These are phyloP conservation scores for Fragaria vesca DNA, from an alignment of 306 rosid genomes.

Conservation along the genomic window DNA sequence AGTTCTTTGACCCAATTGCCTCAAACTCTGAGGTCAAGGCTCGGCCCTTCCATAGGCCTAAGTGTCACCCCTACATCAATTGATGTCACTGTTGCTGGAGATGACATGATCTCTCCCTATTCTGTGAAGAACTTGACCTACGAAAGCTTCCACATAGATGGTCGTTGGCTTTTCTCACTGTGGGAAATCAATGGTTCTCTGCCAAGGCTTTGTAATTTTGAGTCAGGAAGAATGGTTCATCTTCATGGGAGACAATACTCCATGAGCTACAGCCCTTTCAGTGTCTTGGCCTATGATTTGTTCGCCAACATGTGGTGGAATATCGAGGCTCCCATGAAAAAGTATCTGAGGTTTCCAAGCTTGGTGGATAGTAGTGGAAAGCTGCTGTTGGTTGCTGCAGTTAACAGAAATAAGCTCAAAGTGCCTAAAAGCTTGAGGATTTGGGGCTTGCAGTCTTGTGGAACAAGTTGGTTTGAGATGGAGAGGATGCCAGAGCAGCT, in stretches of 20 bases:
- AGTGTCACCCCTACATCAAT: slow-evolving; percentile 59
- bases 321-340: slow-evolving; percentile 90
- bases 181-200: slow-evolving; percentile 74
- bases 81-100: slow-evolving; percentile 75
- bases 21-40: slow-evolving; percentile 68
- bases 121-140: slow-evolving; percentile 85
- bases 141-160: slow-evolving; percentile 81
- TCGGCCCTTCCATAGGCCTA: slow-evolving; percentile 82
- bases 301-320: slow-evolving; percentile 64
- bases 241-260: slow-evolving; percentile 67
- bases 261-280: slow-evolving; percentile 89
- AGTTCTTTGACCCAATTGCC: slow-evolving; percentile 70
- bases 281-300: slow-evolving; percentile 60
- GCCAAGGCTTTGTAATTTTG: slow-evolving; percentile 81
- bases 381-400: slow-evolving; percentile 67
- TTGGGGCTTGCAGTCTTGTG: slow-evolving; percentile 77
- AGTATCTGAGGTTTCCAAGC: slow-evolving; percentile 69
- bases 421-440: slow-evolving; percentile 83
- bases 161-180: slow-evolving; percentile 69
- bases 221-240: slow-evolving; percentile 70
- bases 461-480: slow-evolving; percentile 80
- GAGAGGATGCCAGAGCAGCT: slow-evolving; percentile 95
- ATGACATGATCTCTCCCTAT: slow-evolving; percentile 89
- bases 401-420: slow-evolving; percentile 58
- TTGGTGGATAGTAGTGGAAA: slow-evolving; percentile 68